Percentiles rank a stretch among this genome's conserved stretches.
Conservation (phyloP, 768 basidiomycete genomes). For the Chalciporus pseudorubinellus region DNA sequence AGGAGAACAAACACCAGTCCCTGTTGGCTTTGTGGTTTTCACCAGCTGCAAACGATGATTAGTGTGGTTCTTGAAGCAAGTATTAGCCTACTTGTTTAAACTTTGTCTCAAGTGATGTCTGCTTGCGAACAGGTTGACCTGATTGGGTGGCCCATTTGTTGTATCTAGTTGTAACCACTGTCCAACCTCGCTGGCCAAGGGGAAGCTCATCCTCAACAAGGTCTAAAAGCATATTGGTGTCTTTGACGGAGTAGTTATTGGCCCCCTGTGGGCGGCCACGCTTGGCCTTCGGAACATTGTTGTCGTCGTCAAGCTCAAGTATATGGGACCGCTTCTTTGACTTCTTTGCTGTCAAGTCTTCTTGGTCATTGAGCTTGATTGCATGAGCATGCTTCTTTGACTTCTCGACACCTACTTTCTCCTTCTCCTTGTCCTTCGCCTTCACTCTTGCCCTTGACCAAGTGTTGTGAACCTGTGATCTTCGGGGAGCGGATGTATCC, state of each 20-base stretch:
- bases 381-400: no score
- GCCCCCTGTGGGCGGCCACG: no score
- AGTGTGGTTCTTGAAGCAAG: background rate
- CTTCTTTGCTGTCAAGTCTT: background rate
- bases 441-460: no score
- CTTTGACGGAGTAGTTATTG: background rate
- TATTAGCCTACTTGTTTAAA: constrained; percentile 21
- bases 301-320: background rate
- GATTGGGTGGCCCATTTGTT: background rate
- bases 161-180: background rate
- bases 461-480: no score
- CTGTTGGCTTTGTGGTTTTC: constrained; percentile 27
- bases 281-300: background rate
- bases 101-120: constrained; percentile 18
- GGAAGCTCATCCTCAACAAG: background rate
- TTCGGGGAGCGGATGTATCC: no score
- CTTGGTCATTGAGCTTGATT: no score
- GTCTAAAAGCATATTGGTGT: background rate
- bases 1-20: constrained; percentile 20
- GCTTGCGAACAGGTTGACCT: background rate
- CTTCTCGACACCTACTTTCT: no score
- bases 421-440: no score
- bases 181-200: background rate
- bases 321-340: background rate
- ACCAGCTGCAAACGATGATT: constrained; percentile 9